Evolutionary conservation across 768 basidiomycete genomes (phyloP), one percentile per base, ranked within the genome.

Genomic region (Pleurotus pulmonarius): DNA sequence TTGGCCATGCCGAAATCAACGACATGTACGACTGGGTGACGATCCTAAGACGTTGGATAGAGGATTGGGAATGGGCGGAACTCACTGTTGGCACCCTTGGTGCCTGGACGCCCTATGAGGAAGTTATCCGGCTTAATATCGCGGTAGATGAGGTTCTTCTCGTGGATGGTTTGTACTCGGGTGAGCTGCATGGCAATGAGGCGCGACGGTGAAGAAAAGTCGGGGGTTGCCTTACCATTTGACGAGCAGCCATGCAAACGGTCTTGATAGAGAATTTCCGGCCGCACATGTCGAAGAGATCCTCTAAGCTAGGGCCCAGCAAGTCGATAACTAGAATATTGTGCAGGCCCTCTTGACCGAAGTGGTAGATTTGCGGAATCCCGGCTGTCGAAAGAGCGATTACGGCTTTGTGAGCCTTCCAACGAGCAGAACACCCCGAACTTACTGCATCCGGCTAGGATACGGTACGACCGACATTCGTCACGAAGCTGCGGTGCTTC

Each of bases 51-150:
- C 13, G 59, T 44, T 57, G 40, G 25, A n/a, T 46, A 16, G 5
- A 48, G 40, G 47, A 40, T 51, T 40, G 37, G n/a, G 46, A 39
- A 55, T 12, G 22, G 41, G 43, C 16, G 34, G 9, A 29, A 70
- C 82, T 64, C 49, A 93, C 90, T 74, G 61, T 95, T 96, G 13
- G 92, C 81, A 46, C 81, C 85, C 75, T 98, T 98, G 18, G 94
- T 97, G 38, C 86, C 87, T 7, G 96, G 88, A 18, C 96, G 87
- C 38, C 97, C 97, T 67, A 98, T 89, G 62, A 99, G 83, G 71
- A 99, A 99, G 74, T 99, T 99, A 76, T 98, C 97, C 8, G 97
- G 97, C 72, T 99, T 99, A 78, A 99, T 98, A 70, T 99, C 97
- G 55, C 97, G 90, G 71, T 99, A 98, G 65, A 99, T 98, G 65